These are phyloP conservation scores for Chamaenerion angustifolium DNA, from an alignment of 345 rosid species.

Conservation along the genomic window DNA sequence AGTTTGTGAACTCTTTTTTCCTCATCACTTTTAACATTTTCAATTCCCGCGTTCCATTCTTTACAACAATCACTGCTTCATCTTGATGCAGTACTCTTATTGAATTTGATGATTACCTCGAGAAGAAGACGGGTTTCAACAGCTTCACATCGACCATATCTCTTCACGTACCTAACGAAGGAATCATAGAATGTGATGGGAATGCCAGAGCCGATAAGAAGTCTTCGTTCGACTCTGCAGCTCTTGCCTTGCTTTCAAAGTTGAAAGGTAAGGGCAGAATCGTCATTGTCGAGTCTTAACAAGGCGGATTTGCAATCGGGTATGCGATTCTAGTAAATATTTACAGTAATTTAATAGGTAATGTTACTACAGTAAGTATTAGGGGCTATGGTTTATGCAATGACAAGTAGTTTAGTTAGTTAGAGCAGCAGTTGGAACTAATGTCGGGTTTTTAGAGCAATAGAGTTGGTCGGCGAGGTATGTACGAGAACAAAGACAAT, in stretches of 20 bases:
- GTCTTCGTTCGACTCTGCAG: conserved; percentile 70
- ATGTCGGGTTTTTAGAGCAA: no score
- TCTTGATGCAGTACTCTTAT: conserved; percentile 27
- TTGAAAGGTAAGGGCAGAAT: conserved; percentile 41
- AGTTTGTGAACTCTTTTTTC: conserved; percentile 16
- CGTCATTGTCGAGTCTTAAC: conserved; percentile 11
- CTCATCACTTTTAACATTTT: neutral
- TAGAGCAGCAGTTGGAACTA: no score
- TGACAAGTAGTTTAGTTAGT: no score
- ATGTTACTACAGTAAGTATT: neutral
- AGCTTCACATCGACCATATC: conserved; percentile 40
- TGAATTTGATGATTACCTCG: conserved; percentile 30
- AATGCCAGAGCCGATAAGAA: conserved; percentile 72
- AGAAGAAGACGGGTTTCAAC: conserved; percentile 26
- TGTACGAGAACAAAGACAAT: no score
- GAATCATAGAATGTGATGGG: conserved; percentile 37
- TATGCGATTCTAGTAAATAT: no score
- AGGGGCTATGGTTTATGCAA: no score
- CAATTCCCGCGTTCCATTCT: neutral
- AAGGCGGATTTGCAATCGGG: no score
- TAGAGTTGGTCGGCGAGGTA: no score
- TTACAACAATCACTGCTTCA: neutral
- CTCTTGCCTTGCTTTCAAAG: conserved; percentile 37
- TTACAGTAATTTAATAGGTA: no score
- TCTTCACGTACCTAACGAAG: conserved; percentile 35